Evolutionary conservation across 139 green algal species (phyloP).

Genomic region (Picochlorum sp.): DNA sequence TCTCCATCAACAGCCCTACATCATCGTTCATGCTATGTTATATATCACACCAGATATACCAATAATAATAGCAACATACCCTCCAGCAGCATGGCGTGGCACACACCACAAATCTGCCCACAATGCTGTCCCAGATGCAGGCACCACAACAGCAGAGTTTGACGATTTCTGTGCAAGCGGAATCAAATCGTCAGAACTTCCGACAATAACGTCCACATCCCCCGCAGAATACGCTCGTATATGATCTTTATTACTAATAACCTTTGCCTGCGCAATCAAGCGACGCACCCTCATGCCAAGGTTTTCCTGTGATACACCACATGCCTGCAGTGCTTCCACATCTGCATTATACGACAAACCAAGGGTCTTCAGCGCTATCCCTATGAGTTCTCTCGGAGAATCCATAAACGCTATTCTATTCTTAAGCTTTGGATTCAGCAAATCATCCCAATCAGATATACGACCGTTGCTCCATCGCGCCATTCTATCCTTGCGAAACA

Average conservation of each 20-base stretch:
- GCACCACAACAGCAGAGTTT: slow-evolving; percentile 46
- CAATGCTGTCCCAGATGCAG: slow-evolving; percentile 59
- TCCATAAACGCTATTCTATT: slow-evolving; percentile 62
- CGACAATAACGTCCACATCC: slow-evolving; percentile 72
- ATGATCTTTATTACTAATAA: slow-evolving; percentile 61
- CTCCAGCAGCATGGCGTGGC: slow-evolving; percentile 33
- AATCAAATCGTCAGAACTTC: slow-evolving; percentile 43
- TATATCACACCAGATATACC: neutral
- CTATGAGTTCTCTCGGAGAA: slow-evolving; percentile 65
- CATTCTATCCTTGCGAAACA: slow-evolving; percentile 44
- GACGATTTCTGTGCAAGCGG: slow-evolving; percentile 32
- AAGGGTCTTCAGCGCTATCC: slow-evolving; percentile 54
- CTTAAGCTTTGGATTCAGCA: slow-evolving; percentile 59
- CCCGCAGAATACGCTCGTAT: slow-evolving; percentile 48
- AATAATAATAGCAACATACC: slow-evolving; percentile 3
- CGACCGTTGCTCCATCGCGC: slow-evolving; percentile 23
- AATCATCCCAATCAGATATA: slow-evolving; percentile 68
- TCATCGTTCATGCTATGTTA: neutral
- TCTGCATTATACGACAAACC: slow-evolving; percentile 40
- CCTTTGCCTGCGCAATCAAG: slow-evolving; percentile 41
- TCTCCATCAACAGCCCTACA: slow-evolving; percentile 13
- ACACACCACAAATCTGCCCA: slow-evolving; percentile 69
- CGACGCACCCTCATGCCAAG: slow-evolving; percentile 22
- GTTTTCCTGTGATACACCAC: slow-evolving; percentile 25
- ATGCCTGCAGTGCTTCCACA: slow-evolving; percentile 22